phyloP scores from a whole-genome alignment of 2,329 filamentous ascomycete genomes.

The Colletotrichum sp. region DNA sequence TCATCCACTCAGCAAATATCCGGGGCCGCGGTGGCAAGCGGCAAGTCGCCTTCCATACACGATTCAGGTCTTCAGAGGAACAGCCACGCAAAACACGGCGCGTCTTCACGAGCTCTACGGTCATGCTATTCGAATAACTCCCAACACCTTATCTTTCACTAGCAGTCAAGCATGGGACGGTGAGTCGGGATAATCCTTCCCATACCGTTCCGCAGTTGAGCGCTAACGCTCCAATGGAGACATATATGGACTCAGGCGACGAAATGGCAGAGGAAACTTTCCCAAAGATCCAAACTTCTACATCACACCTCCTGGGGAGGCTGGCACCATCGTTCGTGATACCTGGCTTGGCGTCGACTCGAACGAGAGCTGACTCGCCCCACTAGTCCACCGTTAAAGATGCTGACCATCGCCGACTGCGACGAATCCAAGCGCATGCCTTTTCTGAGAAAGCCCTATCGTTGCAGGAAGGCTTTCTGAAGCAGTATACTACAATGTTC shows the following conservation, averaged over 20 bases:
- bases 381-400: not conserved
- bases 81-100: not conserved
- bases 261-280: not conserved
- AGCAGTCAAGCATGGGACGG: not conserved
- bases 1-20: not conserved
- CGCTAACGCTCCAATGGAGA: accelerated
- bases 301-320: not conserved
- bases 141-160: not conserved
- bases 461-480: accelerated
- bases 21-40: not conserved
- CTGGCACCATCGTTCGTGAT: not conserved
- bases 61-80: not conserved
- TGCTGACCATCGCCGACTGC: not conserved
- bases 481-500: not conserved
- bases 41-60: not conserved
- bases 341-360: accelerated
- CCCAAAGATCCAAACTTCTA: not conserved
- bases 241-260: not conserved
- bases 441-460: not conserved
- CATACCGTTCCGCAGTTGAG: not conserved
- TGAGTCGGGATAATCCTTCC: not conserved
- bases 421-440: not conserved
- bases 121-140: not conserved
- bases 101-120: not conserved
- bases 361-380: not conserved